phyloP scores from a whole-genome alignment of 495 filamentous ascomycete species.

The Penicillium coffeae region DNA sequence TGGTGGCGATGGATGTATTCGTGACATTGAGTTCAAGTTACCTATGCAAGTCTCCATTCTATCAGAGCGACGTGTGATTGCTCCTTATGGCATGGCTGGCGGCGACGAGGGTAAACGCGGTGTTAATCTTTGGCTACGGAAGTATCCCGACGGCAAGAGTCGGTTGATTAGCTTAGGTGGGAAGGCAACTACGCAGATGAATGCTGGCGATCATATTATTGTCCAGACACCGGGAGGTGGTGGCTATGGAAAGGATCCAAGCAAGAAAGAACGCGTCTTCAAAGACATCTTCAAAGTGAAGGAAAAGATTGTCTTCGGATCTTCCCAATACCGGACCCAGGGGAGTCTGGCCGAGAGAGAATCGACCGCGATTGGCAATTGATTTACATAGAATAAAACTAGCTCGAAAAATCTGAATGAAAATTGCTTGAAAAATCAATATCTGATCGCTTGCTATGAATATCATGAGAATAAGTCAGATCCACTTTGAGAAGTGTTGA shows the following conservation, averaged over 20 bases:
- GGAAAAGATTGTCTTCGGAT: slow-evolving; percentile 5
- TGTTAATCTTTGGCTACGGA: slow-evolving; percentile 45
- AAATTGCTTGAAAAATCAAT: too few relatives aligned
- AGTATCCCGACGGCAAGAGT: slow-evolving; percentile 38
- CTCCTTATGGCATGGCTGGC: slow-evolving; percentile 79
- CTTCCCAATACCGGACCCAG: neutral
- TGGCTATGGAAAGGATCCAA: slow-evolving; percentile 29
- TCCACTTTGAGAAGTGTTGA: too few relatives aligned
- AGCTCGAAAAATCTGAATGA: too few relatives aligned
- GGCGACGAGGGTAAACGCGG: slow-evolving; percentile 59
- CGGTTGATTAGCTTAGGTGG: slow-evolving; percentile 70
- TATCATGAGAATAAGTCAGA: too few relatives aligned
- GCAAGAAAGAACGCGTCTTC: slow-evolving; percentile 3
- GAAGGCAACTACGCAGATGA: slow-evolving; percentile 81
- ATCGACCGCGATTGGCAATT: too few relatives aligned
- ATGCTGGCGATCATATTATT: slow-evolving; percentile 75
- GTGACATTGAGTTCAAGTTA: slow-evolving; percentile 28
- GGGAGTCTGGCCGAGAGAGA: slow-evolving; percentile 1
- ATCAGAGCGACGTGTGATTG: slow-evolving; percentile 74
- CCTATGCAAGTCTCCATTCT: slow-evolving; percentile 79
- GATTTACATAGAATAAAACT: too few relatives aligned
- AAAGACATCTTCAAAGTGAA: slow-evolving; percentile 7
- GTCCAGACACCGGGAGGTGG: slow-evolving; percentile 46
- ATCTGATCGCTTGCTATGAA: too few relatives aligned
- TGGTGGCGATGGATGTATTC: slow-evolving; percentile 32